Percentiles rank a stretch among this genome's conserved stretches.
phyloP scores from a whole-genome alignment of 2,329 filamentous ascomycete species.

The Microcera coccophila region DNA sequence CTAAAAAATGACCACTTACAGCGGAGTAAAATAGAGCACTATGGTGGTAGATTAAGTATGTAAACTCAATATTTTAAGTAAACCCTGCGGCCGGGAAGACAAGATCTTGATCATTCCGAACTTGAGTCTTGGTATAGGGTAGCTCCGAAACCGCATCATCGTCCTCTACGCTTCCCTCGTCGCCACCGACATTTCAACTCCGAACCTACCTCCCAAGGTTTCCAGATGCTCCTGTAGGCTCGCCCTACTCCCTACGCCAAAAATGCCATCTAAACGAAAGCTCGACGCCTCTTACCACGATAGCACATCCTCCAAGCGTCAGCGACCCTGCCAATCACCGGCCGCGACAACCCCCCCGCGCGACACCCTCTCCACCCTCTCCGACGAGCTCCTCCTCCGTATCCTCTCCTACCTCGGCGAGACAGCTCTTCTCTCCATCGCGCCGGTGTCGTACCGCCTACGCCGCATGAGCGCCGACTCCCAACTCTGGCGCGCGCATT shows the following conservation, averaged over 20 bases:
- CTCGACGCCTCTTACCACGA: not conserved
- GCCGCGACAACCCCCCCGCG: constrained; percentile 11
- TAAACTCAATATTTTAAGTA: not conserved
- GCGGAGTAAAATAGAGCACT: too few species aligned
- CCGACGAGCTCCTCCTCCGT: constrained; percentile 82
- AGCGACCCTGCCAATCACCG: constrained; percentile 12
- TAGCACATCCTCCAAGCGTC: constrained; percentile 20
- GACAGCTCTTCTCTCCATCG: constrained; percentile 58
- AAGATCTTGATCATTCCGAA: too few species aligned
- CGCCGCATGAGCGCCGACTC: constrained; percentile 70
- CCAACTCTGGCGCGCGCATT: constrained; percentile 86
- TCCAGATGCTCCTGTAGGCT: constrained; percentile 8
- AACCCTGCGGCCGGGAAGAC: too few species aligned
- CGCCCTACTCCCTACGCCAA: constrained; percentile 10
- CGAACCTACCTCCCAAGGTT: constrained; percentile 1
- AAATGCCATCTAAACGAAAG: constrained; percentile 27
- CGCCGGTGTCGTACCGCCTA: constrained; percentile 71
- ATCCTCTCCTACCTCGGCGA: constrained; percentile 76
- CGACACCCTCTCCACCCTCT: constrained; percentile 69
- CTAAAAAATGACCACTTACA: too few species aligned
- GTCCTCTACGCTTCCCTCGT: constrained; percentile 5
- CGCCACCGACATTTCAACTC: constrained; percentile 24
- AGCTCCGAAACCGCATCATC: constrained; percentile 8
- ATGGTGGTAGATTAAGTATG: too few species aligned
- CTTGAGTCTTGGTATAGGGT: constrained; percentile 19